A percentile compares a stretch with the other conserved stretches of the same genome.
Conservation (phyloP, 306 rosid genomes). For the Herpetospermum pedunculosum region DNA sequence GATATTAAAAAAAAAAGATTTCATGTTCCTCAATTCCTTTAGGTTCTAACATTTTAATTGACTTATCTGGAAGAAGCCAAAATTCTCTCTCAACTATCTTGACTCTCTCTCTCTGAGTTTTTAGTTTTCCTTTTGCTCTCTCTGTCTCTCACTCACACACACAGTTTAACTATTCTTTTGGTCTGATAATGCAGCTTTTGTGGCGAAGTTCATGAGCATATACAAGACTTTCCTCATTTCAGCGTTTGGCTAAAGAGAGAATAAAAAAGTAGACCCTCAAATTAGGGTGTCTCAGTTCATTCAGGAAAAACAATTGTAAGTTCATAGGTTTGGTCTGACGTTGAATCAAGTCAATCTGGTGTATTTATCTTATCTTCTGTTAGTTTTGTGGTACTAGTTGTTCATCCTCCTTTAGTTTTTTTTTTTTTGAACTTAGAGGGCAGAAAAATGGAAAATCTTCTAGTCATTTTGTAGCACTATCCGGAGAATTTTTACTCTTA, state of each 20-base stretch:
- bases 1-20: too few relatives aligned
- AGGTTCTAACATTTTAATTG: not conserved
- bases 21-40: not conserved
- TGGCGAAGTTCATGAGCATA: slow-evolving; percentile 91
- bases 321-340: not conserved
- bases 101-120: too few relatives aligned
- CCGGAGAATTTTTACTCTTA: not conserved
- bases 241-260: slow-evolving; percentile 58
- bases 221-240: slow-evolving; percentile 75
- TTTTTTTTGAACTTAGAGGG: not conserved
- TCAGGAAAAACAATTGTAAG: not conserved
- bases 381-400: not conserved
- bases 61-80: not conserved
- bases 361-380: not conserved
- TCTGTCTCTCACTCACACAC: too few relatives aligned
- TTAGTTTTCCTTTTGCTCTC: too few relatives aligned
- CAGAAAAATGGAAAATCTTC: not conserved
- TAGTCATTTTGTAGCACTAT: not conserved
- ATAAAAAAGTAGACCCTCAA: not conserved
- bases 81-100: not conserved
- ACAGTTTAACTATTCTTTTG: not conserved
- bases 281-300: not conserved
- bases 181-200: slow-evolving; percentile 49
- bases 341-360: not conserved
- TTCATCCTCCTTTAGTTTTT: not conserved